Percentiles rank a stretch among this genome's conserved stretches.
Conservation (phyloP, 176 grass and related monocot genomes). For the Phragmites australis region DNA sequence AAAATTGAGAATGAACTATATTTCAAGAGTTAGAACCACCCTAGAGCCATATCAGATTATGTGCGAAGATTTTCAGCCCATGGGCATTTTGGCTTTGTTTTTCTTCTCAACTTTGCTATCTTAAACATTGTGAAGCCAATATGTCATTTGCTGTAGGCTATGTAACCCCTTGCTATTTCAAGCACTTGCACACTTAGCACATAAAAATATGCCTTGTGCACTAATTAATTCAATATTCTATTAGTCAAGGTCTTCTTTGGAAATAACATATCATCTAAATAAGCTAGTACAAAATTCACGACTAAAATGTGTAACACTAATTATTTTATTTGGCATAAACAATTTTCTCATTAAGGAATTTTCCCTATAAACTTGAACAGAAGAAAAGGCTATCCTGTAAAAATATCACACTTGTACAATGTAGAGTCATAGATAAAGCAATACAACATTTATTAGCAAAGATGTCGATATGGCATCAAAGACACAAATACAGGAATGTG, state of each 20-base stretch:
- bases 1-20: background rate
- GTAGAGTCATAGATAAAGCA: background rate
- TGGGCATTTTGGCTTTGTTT: background rate
- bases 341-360: background rate
- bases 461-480: background rate
- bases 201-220: background rate
- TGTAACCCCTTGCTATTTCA: background rate
- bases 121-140: background rate
- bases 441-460: background rate
- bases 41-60: background rate
- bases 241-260: background rate
- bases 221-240: too few relatives aligned
- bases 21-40: background rate
- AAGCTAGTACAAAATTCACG: background rate
- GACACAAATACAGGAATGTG: background rate
- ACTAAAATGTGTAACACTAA: background rate
- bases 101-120: conserved; percentile 3
- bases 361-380: background rate
- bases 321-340: background rate
- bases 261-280: background rate
- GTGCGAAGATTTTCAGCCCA: background rate
- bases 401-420: background rate
- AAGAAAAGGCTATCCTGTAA: background rate
- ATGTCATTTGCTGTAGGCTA: background rate
- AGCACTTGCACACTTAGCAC: background rate